Conservation (phyloP, 2,329 filamentous ascomycete species). For the Cercospora beticola region DNA sequence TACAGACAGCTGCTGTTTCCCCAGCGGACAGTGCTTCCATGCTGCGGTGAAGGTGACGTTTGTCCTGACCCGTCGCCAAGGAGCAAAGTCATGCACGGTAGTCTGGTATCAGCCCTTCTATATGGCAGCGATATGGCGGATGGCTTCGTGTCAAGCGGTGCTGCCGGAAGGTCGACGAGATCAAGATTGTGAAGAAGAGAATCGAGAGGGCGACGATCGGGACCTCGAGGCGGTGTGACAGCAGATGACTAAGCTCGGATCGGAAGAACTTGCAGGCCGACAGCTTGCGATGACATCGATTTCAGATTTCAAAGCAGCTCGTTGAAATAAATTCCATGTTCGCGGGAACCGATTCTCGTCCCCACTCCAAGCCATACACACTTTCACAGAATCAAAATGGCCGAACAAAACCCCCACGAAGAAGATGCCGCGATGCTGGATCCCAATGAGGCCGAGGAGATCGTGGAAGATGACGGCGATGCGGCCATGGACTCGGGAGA, state of each 20-base stretch:
- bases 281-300: neutral
- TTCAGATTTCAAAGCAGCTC: conserved; percentile 6
- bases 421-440: conserved; percentile 72
- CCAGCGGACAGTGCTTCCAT: too few species aligned
- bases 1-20: too few species aligned
- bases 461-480: conserved; percentile 60
- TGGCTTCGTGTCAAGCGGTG: neutral
- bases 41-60: too few species aligned
- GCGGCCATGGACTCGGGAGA: conserved; percentile 80
- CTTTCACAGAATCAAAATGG: neutral
- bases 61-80: too few species aligned
- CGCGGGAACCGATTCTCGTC: neutral
- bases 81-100: neutral
- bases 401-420: conserved; percentile 23
- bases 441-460: conserved; percentile 75
- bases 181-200: neutral
- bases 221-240: neutral
- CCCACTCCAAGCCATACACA: too few species aligned
- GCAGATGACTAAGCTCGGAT: neutral
- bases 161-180: neutral
- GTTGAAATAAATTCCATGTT: neutral
- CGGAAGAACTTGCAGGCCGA: neutral
- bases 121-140: neutral
- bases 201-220: neutral
- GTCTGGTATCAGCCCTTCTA: fast-evolving